These are phyloP conservation scores for Phylloporus scabripes DNA, from an alignment of 768 basidiomycete genomes.

Conservation along the genomic window DNA sequence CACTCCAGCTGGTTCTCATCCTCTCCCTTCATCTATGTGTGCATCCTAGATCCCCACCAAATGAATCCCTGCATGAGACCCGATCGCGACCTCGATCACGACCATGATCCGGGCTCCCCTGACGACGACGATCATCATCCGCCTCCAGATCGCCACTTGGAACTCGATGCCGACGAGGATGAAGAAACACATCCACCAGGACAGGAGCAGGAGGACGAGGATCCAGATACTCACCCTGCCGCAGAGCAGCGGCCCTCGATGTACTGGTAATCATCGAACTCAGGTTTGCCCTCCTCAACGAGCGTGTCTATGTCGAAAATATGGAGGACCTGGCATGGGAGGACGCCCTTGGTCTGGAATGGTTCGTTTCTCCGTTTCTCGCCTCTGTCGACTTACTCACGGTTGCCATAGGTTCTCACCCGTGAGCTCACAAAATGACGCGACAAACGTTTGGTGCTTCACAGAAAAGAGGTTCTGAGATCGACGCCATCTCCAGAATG, in stretches of 20 bases:
- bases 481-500: conserved; percentile 55
- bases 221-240: conserved; percentile 75
- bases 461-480: conserved; percentile 65
- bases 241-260: conserved; percentile 83
- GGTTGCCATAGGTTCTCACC: conserved; percentile 62
- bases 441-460: conserved; percentile 77
- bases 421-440: conserved; percentile 72
- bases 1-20: conserved; percentile 15
- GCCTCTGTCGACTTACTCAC: background rate
- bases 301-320: conserved; percentile 87
- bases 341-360: conserved; percentile 68
- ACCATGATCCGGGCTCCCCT: conserved; percentile 12
- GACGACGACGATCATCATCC: conserved; percentile 24
- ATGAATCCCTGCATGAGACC: conserved; percentile 12
- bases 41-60: conserved; percentile 17
- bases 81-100: conserved; percentile 27
- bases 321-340: conserved; percentile 91
- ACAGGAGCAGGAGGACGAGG: conserved; percentile 37
- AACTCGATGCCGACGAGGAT: conserved; percentile 29
- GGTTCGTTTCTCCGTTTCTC: conserved; percentile 47
- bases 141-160: conserved; percentile 11
- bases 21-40: conserved; percentile 17
- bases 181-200: conserved; percentile 30
- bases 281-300: conserved; percentile 83
- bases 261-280: conserved; percentile 86